These are phyloP conservation scores for Syzygium oleosum DNA, from an alignment of 345 rosid genomes.

Conservation along the genomic window DNA sequence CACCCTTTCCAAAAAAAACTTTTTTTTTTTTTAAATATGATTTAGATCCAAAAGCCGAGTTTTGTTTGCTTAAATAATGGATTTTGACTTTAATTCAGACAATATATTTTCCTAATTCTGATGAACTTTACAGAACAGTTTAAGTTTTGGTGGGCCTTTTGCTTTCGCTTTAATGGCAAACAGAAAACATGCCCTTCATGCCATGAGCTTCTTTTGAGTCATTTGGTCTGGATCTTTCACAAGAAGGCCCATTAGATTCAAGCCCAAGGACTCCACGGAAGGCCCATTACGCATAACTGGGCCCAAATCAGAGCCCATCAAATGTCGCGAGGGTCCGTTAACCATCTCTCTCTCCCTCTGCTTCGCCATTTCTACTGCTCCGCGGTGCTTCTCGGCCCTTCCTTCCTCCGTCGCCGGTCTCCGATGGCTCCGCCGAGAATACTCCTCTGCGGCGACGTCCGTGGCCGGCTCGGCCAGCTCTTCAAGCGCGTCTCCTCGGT, in stretches of 20 bases:
- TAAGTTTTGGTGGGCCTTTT: background rate
- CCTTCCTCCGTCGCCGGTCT: background rate
- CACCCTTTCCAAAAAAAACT: too few relatives aligned
- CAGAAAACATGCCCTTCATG: background rate
- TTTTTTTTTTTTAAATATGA: too few relatives aligned
- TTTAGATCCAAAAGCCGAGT: too few relatives aligned
- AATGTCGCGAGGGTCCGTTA: background rate
- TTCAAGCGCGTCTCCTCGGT: slow-evolving; percentile 82
- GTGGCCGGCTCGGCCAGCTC: slow-evolving; percentile 78
- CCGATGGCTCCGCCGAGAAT: slow-evolving; percentile 71
- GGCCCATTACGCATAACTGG: background rate
- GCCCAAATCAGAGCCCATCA: background rate
- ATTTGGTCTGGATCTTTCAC: background rate
- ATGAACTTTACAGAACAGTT: background rate
- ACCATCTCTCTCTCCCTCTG: background rate
- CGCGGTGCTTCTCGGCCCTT: background rate
- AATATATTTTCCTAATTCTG: background rate
- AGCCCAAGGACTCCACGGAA: background rate
- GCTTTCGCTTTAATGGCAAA: background rate
- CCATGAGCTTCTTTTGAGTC: background rate
- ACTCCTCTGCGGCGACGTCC: slow-evolving; percentile 77
- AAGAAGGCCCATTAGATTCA: background rate
- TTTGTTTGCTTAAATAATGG: background rate
- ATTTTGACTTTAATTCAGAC: background rate
- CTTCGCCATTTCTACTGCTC: background rate